A percentile compares a stretch with the other conserved stretches of the same genome.
These are phyloP conservation scores for Trebouxiophyceae sp. DNA, from an alignment of 163 green algal species.

Conservation along the genomic window DNA sequence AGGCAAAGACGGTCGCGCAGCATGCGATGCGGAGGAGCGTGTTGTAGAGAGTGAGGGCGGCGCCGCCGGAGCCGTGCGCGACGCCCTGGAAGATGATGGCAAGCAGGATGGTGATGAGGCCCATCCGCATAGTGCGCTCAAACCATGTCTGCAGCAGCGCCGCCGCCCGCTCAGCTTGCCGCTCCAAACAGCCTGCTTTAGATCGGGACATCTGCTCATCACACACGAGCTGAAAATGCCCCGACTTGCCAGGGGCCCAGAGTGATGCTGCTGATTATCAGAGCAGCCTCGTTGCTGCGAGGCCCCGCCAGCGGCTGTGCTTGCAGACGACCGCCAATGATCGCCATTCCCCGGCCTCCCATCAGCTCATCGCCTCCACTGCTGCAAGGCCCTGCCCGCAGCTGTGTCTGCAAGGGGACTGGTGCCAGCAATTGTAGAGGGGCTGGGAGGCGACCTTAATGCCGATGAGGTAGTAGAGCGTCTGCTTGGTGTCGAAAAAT, in stretches of 20 bases:
- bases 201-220: not conserved
- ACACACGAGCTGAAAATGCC: no score
- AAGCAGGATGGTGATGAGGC: constrained; percentile 12
- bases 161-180: no score
- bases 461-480: constrained; percentile 39
- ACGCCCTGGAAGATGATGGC: constrained; percentile 12
- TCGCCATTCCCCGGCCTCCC: not conserved
- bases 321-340: not conserved
- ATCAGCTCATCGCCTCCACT: constrained; percentile 28
- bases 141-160: constrained; percentile 18
- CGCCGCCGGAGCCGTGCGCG: not conserved
- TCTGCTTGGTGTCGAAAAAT: constrained; percentile 27
- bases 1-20: constrained; percentile 3
- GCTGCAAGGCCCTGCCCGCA: constrained; percentile 25
- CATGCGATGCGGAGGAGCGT: not conserved
- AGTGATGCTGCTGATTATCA: not conserved
- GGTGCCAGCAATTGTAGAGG: not conserved
- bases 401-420: not conserved
- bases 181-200: not conserved
- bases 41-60: not conserved
- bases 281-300: not conserved
- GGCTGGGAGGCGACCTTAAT: constrained; percentile 20
- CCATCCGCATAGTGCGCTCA: constrained; percentile 4
- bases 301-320: no score
- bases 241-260: not conserved